Base-by-base conservation (phyloP, 1,284 basidiomycete species). In the Irpex sp. region DNA sequence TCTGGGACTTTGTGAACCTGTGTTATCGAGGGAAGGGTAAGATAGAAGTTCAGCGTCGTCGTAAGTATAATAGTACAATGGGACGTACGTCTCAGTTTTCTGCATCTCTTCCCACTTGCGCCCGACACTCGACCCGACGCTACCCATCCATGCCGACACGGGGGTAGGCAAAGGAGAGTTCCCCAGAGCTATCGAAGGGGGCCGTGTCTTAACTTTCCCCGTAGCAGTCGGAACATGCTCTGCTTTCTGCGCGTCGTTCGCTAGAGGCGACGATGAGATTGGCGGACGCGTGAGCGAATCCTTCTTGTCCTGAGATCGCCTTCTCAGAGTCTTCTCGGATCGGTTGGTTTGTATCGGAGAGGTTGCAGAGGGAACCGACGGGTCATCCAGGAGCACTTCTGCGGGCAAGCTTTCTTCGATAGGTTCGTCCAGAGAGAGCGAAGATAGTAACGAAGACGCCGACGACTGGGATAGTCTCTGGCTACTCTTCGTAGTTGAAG, bases 91-190 rank as follows among this genome's bases (percentile, higher is more conserved):
- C 58, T 82, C 77, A 62, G 78, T 80, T 26, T 76, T 77, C 71
- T 85, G 85, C 36, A 89, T 69, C 66, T 85, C 85, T 59, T 81
- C 85, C 75, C 85, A 82, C 69, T 83, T 85, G 75, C 83, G 86
- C 19, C 88, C 85, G 13, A 80, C 72, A 47, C 70, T 73, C 64
- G 67, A 73, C 58, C 76, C 75, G 65, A 86, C 75, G 64, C 69
- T 84, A 57, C 78, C 83, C 69, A 84, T 77, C 84, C 82, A 84
- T 37, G 80, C 76, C 52, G 70, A 71, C 64, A 68, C 65, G 37
- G 65, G 65, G 60, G 68, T 58, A 44, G 40, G 15, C 40, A 15
- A 44, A 2, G 68, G 65, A 62, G 70, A 64, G 26, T 70, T 71
- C 34, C 76, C 64, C 9, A 75, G 75, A 19, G 75, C 73, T 8